These are phyloP conservation scores for Trichoderma orchidacearum DNA, from an alignment of 495 filamentous ascomycete genomes.

Conservation along the genomic window DNA sequence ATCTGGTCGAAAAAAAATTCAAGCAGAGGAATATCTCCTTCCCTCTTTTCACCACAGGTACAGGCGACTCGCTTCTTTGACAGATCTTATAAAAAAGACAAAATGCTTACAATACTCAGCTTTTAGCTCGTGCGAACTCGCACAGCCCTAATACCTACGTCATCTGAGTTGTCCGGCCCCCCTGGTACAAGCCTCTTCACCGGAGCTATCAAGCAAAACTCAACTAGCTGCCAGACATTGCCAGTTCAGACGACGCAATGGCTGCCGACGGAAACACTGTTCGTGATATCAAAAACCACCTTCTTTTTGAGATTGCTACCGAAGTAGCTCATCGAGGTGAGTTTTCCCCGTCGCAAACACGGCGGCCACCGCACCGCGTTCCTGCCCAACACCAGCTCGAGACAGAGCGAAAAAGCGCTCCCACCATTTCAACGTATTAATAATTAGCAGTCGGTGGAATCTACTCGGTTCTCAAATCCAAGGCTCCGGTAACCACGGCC, in stretches of 20 bases:
- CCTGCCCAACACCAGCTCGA: neutral
- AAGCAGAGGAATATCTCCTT: neutral
- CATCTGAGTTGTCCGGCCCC: neutral
- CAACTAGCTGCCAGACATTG: neutral
- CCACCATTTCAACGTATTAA: constrained; percentile 5
- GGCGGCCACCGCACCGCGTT: neutral
- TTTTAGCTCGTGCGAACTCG: neutral
- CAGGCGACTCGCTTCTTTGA: neutral
- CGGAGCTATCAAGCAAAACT: neutral
- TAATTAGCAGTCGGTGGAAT: constrained; percentile 74
- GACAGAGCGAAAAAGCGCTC: neutral
- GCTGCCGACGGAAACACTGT: constrained; percentile 19
- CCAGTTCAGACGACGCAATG: constrained; percentile 8
- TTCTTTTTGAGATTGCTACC: constrained; percentile 87
- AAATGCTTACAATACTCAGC: neutral
- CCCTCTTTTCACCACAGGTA: neutral
- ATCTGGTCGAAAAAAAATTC: neutral
- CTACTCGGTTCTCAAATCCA: constrained; percentile 98
- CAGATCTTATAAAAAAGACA: neutral
- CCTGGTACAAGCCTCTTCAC: neutral
- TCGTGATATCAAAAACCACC: constrained; percentile 35
- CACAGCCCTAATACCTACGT: neutral
- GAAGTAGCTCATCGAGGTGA: constrained; percentile 92
- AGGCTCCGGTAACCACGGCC: constrained; percentile 91
- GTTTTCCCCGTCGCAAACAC: too few species aligned